Evolutionary conservation across 768 basidiomycete genomes (phyloP), one percentile per base, ranked within the genome.

Genomic region (Imleria badia): DNA sequence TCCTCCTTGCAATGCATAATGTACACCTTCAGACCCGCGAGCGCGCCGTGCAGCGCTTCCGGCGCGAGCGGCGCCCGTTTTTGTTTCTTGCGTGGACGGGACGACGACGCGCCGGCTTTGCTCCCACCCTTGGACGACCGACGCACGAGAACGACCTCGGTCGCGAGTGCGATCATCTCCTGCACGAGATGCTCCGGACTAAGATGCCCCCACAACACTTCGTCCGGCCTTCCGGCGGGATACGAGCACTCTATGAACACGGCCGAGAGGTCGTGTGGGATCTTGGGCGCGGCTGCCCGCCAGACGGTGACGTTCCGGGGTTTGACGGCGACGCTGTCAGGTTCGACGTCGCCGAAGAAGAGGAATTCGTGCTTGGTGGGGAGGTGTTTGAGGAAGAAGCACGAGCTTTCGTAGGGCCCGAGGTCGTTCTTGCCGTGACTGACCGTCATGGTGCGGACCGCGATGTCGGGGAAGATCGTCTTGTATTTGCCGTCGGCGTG

Each of bases 181-280:
- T 83, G 78, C 3, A 81, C 80, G 31, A 98, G 74, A 60, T 91
- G 88, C 22, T 83, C 83, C 0, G 96, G 94, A 33, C 79, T 87
- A 13, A 98, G 79, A 62, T 98, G 96, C 0, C 96, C 96, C 68
- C 83, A 96, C 40, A 98, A 77, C 49, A 76, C 66, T 43, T 84
- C 79, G 59, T 84, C 78, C 17, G 79, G 76, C 54, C 95, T 78
- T 0, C 87, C 87, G 1, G 83, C 80, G 20, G 88, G 85, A 75
- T 87, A 94, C 2, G 94, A 96, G 70, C 96, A 98, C 74, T 98
- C 96, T 66, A 98, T 91, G 67, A 98, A 98, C 52, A 98, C 81
- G n/a, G 83, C 78, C 31, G 81, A 79, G 15, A 98, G 80, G 5
- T 73, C 75, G 22, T 83, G 76, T 1, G 84, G 83, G 61, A 97